A percentile compares a stretch with the other conserved stretches of the same genome.
Conservation (phyloP, 2,329 filamentous ascomycete genomes). For the Alternaria longipes region DNA sequence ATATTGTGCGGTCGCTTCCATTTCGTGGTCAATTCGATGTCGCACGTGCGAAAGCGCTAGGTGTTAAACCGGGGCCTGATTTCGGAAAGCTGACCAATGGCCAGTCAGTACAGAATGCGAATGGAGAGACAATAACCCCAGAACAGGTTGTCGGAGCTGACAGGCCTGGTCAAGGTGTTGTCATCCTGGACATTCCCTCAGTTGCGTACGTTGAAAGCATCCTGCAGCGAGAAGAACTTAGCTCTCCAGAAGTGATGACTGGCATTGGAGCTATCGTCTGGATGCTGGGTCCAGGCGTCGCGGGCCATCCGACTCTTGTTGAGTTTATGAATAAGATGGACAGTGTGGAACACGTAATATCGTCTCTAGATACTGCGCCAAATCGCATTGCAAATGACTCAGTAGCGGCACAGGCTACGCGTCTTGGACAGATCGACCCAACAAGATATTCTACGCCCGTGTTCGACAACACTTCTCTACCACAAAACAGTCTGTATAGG, state of each 20-base stretch:
- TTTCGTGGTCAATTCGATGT: constrained; percentile 83
- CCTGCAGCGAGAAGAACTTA: constrained; percentile 76
- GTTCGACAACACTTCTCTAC: constrained; percentile 65
- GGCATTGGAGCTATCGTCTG: constrained; percentile 78
- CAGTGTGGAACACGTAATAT: constrained; percentile 77
- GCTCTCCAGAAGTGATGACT: constrained; percentile 69
- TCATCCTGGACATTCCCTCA: constrained; percentile 81
- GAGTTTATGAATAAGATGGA: constrained; percentile 73
- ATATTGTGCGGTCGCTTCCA: constrained; percentile 80
- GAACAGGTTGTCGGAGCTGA: constrained; percentile 83
- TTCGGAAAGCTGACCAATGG: constrained; percentile 71
- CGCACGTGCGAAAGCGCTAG: constrained; percentile 69
- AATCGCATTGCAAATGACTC: constrained; percentile 78
- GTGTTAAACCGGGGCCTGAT: constrained; percentile 67
- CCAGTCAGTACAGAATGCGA: constrained; percentile 67
- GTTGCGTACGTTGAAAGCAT: constrained; percentile 74
- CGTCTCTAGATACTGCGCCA: constrained; percentile 75
- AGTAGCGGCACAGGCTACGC: constrained; percentile 71
- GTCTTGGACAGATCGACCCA: constrained; percentile 76
- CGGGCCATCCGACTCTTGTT: constrained; percentile 68
- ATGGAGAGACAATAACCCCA: constrained; percentile 77
- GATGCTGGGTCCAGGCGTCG: constrained; percentile 77
- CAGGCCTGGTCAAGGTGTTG: constrained; percentile 75
- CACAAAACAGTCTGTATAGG: constrained; percentile 44
- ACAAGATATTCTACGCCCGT: constrained; percentile 76